phyloP scores from a whole-genome alignment of 2,329 filamentous ascomycete species.

The Colletotrichum sp. region DNA sequence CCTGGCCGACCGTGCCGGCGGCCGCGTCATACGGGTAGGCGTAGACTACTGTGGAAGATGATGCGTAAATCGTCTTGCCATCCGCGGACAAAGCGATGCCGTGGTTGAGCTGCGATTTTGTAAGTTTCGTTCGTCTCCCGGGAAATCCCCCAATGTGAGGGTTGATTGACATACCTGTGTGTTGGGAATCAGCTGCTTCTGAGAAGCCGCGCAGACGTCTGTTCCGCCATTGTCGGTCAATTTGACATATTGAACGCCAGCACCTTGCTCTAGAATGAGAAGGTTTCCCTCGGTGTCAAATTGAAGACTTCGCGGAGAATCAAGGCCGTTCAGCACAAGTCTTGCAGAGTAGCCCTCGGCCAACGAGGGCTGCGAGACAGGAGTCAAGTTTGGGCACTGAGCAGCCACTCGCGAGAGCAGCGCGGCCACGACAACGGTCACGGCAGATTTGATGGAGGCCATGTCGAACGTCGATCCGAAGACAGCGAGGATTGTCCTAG shows the following conservation, averaged over 20 bases:
- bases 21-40: constrained; percentile 69
- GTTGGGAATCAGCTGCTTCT: constrained; percentile 30
- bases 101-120: constrained; percentile 53
- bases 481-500: neutral
- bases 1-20: constrained; percentile 50
- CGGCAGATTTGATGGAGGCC: neutral
- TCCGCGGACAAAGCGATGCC: constrained; percentile 59
- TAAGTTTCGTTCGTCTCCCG: neutral
- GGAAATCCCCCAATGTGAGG: neutral
- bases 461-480: neutral
- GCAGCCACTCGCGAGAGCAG: neutral
- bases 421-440: neutral
- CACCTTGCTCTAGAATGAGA: constrained; percentile 36
- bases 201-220: constrained; percentile 33
- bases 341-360: constrained; percentile 30
- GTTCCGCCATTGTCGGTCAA: constrained; percentile 33
- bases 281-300: constrained; percentile 41
- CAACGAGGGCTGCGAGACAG: constrained; percentile 17
- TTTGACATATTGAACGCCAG: constrained; percentile 37
- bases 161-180: constrained; percentile 24
- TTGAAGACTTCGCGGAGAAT: constrained; percentile 34
- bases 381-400: constrained; percentile 14
- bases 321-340: constrained; percentile 29
- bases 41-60: constrained; percentile 61
- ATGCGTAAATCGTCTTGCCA: constrained; percentile 61